Evolutionary conservation across 345 rosid genomes (phyloP).

Genomic region (Fremontodendron californicum): DNA sequence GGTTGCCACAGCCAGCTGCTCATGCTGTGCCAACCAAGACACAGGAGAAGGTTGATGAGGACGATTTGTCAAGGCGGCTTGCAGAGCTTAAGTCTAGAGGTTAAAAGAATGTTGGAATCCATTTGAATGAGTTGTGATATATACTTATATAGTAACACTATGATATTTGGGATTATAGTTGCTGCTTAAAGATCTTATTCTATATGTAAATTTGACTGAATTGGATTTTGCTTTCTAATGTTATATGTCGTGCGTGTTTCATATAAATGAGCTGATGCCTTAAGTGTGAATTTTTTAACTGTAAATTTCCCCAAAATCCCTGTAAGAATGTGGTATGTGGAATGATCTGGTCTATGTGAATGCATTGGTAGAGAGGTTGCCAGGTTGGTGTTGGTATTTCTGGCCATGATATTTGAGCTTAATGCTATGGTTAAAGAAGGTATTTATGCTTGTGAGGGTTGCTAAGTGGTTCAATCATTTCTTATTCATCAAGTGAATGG

Average conservation of each 20-base stretch:
- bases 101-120: constrained; percentile 16
- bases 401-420: neutral
- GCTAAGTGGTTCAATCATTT: neutral
- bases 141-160: neutral
- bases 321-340: neutral
- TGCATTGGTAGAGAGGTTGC: neutral
- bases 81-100: constrained; percentile 96
- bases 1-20: constrained; percentile 91
- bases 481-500: neutral
- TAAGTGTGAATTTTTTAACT: neutral
- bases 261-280: constrained; percentile 11
- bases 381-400: neutral
- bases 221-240: neutral
- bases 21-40: constrained; percentile 79
- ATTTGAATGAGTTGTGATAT: neutral
- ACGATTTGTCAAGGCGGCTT: constrained; percentile 90
- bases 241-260: constrained; percentile 1
- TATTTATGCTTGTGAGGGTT: neutral
- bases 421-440: neutral
- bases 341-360: neutral
- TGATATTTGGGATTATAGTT: constrained; percentile 1
- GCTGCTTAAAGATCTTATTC: constrained; percentile 10
- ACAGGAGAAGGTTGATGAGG: constrained; percentile 94
- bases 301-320: neutral
- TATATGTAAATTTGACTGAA: constrained; percentile 23